Evolutionary conservation across 2,329 filamentous ascomycete species (phyloP), one percentile per base, ranked within the genome.

Genomic region (Fusarium nanum): DNA sequence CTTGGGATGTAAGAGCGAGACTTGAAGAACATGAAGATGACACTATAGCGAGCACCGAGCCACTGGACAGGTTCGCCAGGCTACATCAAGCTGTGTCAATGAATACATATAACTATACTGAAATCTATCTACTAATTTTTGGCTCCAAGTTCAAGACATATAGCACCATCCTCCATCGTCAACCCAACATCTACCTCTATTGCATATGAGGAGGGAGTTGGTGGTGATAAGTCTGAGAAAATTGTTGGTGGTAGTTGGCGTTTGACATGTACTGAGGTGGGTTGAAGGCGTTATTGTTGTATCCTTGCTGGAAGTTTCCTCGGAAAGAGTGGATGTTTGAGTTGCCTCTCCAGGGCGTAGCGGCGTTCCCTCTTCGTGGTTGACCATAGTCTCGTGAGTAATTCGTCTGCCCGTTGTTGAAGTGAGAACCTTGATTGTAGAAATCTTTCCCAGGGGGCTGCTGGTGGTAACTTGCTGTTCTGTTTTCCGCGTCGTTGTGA

Each of bases 331-430:
- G 18, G 32, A 66, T 68, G 8, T 61, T 60, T 7, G 54, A 56
- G 34, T 69, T 71, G 23, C 68, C 50, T 62, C 68, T 50, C 68
- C 68, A 71, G 22, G 64, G 16, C 46, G 37, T 56, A 8, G 20
- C 27, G 56, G 48, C 59, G n/a, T 52, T 68, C 11, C 46, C 68
- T 20, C 56, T 34, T 18, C 32, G 32, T 47, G 3, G 49, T 47
- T n/a, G 32, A 22, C 64, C 64, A 62, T 34, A 34, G 32, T 34
- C 32, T 5, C 16, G 32, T 34, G 14, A 34, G 16, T 34, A 34
- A 18, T 34, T 42, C 37, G 45, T 6, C 13, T 48, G 55, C 8
- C 37, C 47, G 11, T 48, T 56, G 34, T 18, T 58, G 23, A 57
- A 48, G 11, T 46, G 22, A 1, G 40, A 6, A 4, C 46, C 34